Evolutionary conservation across 2,329 filamentous ascomycete species (phyloP).

Genomic region (Colletotrichum lupini): DNA sequence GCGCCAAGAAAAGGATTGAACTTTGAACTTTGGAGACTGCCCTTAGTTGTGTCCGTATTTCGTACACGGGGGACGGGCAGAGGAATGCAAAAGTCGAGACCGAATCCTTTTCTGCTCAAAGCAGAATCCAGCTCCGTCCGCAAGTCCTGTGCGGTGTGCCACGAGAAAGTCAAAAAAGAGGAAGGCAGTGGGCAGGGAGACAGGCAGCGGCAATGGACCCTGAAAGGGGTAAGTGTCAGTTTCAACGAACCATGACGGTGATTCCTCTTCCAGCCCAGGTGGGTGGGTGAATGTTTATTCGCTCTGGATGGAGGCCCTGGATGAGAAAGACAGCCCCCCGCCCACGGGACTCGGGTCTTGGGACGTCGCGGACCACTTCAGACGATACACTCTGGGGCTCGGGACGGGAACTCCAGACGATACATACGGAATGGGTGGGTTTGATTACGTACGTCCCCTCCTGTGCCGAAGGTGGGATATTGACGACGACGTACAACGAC

Average conservation of each 20-base stretch:
- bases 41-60: not conserved
- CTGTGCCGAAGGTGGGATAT: not conserved
- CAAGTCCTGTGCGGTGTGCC: not conserved
- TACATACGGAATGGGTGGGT: not conserved
- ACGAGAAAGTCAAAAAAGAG: conserved; percentile 14
- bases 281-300: not conserved
- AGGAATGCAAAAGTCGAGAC: conserved; percentile 1
- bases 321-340: not conserved
- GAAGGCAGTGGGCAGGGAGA: conserved; percentile 5
- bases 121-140: conserved; percentile 24
- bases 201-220: conserved; percentile 29
- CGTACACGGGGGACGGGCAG: not conserved
- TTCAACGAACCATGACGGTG: conserved; percentile 14
- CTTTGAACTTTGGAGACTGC: not conserved
- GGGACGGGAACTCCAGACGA: conserved; percentile 18
- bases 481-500: not conserved
- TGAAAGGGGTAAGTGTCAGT: conserved; percentile 18
- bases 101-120: conserved; percentile 6
- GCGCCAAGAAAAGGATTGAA: conserved; percentile 18
- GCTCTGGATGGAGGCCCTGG: not conserved
- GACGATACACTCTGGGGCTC: conserved; percentile 24
- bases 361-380: conserved; percentile 29
- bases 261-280: not conserved
- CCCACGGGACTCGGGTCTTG: conserved; percentile 4
- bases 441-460: conserved; percentile 6